phyloP scores from a whole-genome alignment of 371 early-diverging fungal species.

The Rhizomucor miehei region DNA sequence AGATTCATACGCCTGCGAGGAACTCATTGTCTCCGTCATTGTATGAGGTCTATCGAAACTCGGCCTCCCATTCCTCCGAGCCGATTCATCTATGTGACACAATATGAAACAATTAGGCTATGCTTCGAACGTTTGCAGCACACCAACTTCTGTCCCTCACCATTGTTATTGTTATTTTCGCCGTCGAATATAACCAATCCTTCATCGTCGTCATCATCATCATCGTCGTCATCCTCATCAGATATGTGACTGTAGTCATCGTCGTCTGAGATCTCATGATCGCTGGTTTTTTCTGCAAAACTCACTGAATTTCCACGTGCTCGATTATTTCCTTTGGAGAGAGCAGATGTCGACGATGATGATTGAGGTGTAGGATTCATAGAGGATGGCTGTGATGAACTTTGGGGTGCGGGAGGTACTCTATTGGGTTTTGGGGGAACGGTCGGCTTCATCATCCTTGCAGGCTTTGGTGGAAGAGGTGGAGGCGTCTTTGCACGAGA shows the following conservation, averaged over 20 bases:
- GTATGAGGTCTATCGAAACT: constrained; percentile 7
- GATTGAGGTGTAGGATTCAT: neutral
- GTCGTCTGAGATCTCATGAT: constrained; percentile 17
- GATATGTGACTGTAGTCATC: constrained; percentile 3
- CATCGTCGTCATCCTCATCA: constrained; percentile 22
- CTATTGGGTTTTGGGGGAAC: constrained; percentile 37
- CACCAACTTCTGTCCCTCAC: constrained; percentile 24
- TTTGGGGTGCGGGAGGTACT: constrained; percentile 4
- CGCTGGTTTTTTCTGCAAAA: constrained; percentile 29
- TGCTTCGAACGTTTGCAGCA: too few relatives aligned
- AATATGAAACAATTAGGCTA: too few relatives aligned
- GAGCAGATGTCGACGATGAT: constrained; percentile 2
- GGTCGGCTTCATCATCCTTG: constrained; percentile 23
- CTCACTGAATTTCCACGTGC: constrained; percentile 43
- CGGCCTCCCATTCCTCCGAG: constrained; percentile 4
- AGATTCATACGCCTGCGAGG: neutral
- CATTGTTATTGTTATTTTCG: constrained; percentile 31
- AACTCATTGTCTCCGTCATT: neutral
- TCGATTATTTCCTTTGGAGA: constrained; percentile 15
- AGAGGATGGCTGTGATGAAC: constrained; percentile 5
- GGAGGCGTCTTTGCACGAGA: constrained; percentile 21
- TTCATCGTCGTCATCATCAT: constrained; percentile 35
- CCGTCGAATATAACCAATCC: constrained; percentile 15
- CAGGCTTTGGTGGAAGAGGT: constrained; percentile 42
- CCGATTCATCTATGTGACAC: neutral